A percentile compares a stretch with the other conserved stretches of the same genome.
These are phyloP conservation scores for Vigna hirtella DNA, from an alignment of 306 rosid species.

Conservation along the genomic window DNA sequence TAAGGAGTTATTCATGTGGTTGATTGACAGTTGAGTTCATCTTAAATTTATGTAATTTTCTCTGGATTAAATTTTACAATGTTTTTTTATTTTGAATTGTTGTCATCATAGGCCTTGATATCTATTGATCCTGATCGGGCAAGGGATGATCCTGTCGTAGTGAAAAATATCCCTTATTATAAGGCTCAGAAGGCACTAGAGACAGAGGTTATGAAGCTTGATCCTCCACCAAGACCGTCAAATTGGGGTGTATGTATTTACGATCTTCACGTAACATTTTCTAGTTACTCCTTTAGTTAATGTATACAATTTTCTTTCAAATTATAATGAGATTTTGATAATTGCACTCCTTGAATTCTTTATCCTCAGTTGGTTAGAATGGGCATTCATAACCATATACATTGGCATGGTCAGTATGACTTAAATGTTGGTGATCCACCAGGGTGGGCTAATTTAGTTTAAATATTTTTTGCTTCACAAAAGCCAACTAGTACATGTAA, in stretches of 20 bases:
- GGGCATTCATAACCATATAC: background rate
- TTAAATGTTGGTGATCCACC: background rate
- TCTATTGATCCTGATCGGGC: constrained; percentile 93
- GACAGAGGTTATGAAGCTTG: constrained; percentile 82
- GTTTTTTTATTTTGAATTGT: constrained; percentile 2
- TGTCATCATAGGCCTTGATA: constrained; percentile 72
- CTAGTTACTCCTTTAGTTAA: constrained; percentile 17
- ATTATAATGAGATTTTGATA: constrained; percentile 17
- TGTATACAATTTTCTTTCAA: constrained; percentile 31
- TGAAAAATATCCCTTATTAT: constrained; percentile 79
- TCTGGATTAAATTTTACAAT: constrained; percentile 33
- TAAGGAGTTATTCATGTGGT: constrained; percentile 17
- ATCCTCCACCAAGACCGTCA: constrained; percentile 91
- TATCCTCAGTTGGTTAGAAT: constrained; percentile 3
- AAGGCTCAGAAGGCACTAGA: constrained; percentile 90
- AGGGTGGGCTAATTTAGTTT: constrained; percentile 6
- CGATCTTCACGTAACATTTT: constrained; percentile 26
- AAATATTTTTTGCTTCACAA: background rate
- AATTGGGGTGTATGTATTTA: constrained; percentile 88
- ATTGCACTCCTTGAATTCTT: constrained; percentile 29
- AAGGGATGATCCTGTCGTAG: constrained; percentile 87
- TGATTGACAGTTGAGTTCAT: background rate
- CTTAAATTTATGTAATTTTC: background rate
- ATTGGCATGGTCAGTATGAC: constrained; percentile 1
- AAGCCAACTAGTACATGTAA: constrained; percentile 15